A percentile compares a stretch with the other conserved stretches of the same genome.
Evolutionary conservation across 192 early-diverging fungal species (phyloP).

Genomic region (Dispira parvispora): DNA sequence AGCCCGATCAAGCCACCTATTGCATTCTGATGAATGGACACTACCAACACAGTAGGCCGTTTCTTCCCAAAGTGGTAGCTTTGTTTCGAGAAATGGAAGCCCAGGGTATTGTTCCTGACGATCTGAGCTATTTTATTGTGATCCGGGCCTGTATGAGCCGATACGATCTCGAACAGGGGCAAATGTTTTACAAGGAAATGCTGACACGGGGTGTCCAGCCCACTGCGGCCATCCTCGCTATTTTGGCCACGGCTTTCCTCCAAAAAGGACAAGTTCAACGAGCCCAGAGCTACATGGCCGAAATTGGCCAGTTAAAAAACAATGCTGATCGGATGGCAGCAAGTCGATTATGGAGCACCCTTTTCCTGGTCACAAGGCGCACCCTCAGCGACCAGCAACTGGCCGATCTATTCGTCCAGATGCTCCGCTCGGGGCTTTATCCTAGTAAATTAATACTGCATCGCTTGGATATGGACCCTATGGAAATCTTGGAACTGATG

Average conservation of each 20-base stretch:
- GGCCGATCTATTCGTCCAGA: not conserved
- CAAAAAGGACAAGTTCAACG: not conserved
- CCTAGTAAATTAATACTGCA: not conserved
- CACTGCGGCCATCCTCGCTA: not conserved
- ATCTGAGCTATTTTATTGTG: not conserved
- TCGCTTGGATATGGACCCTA: not conserved
- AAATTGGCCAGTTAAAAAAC: not conserved
- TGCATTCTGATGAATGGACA: conserved; percentile 4
- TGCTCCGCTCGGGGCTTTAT: conserved; percentile 9
- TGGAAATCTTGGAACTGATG: not conserved
- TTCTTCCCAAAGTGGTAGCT: not conserved
- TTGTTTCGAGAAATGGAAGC: not conserved
- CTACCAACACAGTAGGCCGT: not conserved
- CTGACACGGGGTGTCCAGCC: not conserved
- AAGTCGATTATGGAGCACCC: not conserved
- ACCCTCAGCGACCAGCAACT: not conserved
- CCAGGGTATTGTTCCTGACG: not conserved
- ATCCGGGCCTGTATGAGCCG: not conserved
- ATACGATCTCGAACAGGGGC: not conserved
- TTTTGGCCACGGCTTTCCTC: conserved; percentile 3
- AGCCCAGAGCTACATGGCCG: conserved; percentile 1
- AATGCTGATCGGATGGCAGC: not conserved
- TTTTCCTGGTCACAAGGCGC: not conserved
- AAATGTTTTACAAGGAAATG: conserved; percentile 3
- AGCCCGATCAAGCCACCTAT: not conserved